These are phyloP conservation scores for Xylariaceae sp. DNA, from an alignment of 2,329 filamentous ascomycete species.

Conservation along the genomic window DNA sequence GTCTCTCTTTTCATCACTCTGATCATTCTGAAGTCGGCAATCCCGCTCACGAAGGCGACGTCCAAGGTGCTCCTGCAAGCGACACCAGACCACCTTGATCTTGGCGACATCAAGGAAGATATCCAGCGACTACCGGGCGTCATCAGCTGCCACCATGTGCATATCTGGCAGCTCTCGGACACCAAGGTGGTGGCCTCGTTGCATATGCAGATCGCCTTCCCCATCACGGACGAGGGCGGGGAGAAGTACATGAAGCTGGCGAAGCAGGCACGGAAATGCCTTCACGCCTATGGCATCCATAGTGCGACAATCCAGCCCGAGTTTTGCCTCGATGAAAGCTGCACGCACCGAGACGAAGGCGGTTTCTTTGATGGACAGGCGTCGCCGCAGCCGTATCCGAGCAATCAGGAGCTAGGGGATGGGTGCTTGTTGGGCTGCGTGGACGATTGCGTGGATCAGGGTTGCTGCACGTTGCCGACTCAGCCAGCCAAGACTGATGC, in stretches of 20 bases:
- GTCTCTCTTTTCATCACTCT: constrained; percentile 93
- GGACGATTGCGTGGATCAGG: constrained; percentile 44
- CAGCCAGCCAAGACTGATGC: constrained; percentile 30
- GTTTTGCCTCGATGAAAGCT: constrained; percentile 57
- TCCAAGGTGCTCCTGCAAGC: constrained; percentile 90
- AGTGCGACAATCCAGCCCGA: constrained; percentile 97
- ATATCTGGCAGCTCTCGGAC: constrained; percentile 96
- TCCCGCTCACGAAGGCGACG: constrained; percentile 74
- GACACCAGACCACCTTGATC: constrained; percentile 80
- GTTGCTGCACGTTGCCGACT: constrained; percentile 39
- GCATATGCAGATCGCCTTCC: constrained; percentile 88
- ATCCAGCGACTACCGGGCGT: constrained; percentile 82
- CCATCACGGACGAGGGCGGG: constrained; percentile 75
- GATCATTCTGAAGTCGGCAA: constrained; percentile 67
- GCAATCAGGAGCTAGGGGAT: constrained; percentile 25
- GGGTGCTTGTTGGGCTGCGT: constrained; percentile 51
- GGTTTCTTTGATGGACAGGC: constrained; percentile 26
- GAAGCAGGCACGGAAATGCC: constrained; percentile 74
- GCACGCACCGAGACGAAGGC: constrained; percentile 38
- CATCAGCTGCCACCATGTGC: constrained; percentile 87
- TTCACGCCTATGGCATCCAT: constrained; percentile 95
- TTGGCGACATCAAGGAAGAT: constrained; percentile 88
- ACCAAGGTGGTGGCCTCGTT: constrained; percentile 90
- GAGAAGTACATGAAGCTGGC: constrained; percentile 88
- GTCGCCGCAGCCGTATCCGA: constrained; percentile 18